Evolutionary conservation across 176 grass and related monocot species (phyloP).

Genomic region (Avena insularis): DNA sequence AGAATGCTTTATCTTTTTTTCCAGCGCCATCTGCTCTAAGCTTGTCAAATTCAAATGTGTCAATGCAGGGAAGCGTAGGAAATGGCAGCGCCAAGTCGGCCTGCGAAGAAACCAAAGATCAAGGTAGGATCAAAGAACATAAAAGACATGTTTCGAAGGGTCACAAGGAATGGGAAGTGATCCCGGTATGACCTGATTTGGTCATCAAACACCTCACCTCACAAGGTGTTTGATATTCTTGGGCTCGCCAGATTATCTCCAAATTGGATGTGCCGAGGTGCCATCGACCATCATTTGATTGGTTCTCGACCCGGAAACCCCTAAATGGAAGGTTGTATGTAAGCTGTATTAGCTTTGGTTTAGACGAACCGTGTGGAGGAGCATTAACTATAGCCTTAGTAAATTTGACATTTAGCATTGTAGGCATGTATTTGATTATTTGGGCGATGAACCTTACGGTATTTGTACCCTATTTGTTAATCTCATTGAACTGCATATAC

Average conservation of each 20-base stretch:
- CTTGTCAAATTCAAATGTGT: constrained; percentile 4
- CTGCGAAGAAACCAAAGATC: constrained; percentile 69
- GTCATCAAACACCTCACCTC: background rate
- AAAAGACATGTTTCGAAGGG: constrained; percentile 89
- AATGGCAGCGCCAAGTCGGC: constrained; percentile 49
- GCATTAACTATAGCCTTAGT: background rate
- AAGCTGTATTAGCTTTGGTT: background rate
- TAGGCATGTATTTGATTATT: background rate
- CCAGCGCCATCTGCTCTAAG: background rate
- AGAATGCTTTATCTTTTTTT: background rate
- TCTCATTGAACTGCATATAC: background rate
- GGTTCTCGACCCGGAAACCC: background rate
- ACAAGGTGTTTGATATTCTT: background rate
- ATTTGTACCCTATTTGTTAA: constrained; percentile 4
- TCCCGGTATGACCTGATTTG: background rate
- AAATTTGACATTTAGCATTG: background rate
- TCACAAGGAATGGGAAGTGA: constrained; percentile 61
- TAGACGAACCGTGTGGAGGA: background rate
- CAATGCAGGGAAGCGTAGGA: constrained; percentile 47
- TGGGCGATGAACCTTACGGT: background rate
- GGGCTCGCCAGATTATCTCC: background rate
- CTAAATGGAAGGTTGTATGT: constrained; percentile 26
- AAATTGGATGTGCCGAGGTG: constrained; percentile 10
- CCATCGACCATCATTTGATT: background rate
- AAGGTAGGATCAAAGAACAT: constrained; percentile 85